Evolutionary conservation across 2,329 filamentous ascomycete species (phyloP).

Genomic region (Sclerotinia nivalis): DNA sequence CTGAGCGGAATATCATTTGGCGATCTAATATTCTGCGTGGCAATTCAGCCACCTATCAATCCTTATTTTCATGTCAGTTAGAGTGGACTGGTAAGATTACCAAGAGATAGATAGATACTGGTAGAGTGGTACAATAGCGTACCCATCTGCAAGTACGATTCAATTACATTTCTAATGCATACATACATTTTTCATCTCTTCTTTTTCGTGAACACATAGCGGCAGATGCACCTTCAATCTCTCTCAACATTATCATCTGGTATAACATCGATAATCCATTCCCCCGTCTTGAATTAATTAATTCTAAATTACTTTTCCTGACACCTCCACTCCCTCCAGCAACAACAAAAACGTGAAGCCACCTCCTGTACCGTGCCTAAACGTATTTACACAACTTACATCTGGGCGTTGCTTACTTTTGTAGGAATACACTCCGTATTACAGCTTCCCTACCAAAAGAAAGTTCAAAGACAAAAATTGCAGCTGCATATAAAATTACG

Average conservation of each 20-base stretch:
- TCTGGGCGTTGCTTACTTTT: too few relatives aligned
- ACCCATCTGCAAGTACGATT: too few relatives aligned
- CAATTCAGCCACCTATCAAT: too few relatives aligned
- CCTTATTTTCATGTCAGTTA: too few relatives aligned
- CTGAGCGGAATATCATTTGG: neutral
- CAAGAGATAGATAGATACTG: too few relatives aligned
- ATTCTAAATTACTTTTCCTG: neutral
- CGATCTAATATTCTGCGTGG: neutral
- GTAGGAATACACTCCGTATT: too few relatives aligned
- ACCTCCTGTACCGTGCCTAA: constrained; percentile 20
- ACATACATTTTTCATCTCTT: neutral
- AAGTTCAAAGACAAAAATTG: too few relatives aligned
- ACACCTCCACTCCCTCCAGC: neutral
- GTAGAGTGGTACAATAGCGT: too few relatives aligned
- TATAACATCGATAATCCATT: neutral
- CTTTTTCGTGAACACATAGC: neutral
- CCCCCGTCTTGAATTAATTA: constrained; percentile 14
- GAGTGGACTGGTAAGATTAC: too few relatives aligned
- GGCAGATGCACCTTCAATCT: neutral
- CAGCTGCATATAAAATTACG: too few relatives aligned
- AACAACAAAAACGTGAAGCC: neutral
- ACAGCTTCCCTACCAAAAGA: too few relatives aligned
- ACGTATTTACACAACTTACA: neutral
- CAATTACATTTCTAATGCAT: too few relatives aligned
- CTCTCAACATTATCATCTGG: neutral